Percentiles rank a stretch among this genome's conserved stretches.
Conservation (phyloP, 768 basidiomycete species). For the Exsudoporus frostii region DNA sequence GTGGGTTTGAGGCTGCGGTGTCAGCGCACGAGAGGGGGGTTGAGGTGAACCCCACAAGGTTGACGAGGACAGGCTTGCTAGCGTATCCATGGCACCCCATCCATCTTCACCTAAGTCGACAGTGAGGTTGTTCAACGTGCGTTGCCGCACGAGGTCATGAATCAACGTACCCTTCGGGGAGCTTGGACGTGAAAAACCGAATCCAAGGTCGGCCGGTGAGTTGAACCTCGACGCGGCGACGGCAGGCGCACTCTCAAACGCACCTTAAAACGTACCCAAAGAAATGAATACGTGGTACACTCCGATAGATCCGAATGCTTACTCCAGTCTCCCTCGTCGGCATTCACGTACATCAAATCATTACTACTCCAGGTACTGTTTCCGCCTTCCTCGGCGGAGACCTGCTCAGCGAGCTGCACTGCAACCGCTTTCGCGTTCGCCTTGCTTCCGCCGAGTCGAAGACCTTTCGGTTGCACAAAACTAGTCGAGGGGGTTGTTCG, state of each 20-base stretch:
- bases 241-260: conserved; percentile 62
- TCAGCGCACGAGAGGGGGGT: conserved; percentile 14
- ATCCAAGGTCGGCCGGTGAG: conserved; percentile 26
- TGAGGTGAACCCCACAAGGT: conserved; percentile 19
- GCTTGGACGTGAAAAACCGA: conserved; percentile 15
- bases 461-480: conserved; percentile 47
- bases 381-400: conserved; percentile 32
- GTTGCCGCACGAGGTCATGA: background rate
- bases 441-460: conserved; percentile 69
- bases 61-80: conserved; percentile 4
- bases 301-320: conserved; percentile 29
- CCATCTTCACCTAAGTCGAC: conserved; percentile 13
- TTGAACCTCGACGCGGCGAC: conserved; percentile 26
- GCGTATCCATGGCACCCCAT: conserved; percentile 21
- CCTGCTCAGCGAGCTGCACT: conserved; percentile 58
- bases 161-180: conserved; percentile 12
- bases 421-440: conserved; percentile 41
- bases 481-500: conserved; percentile 9
- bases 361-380: conserved; percentile 69
- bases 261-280: conserved; percentile 43
- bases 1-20: conserved; percentile 18
- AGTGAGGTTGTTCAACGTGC: background rate
- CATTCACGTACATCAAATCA: conserved; percentile 91
- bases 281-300: background rate
- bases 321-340: conserved; percentile 96